These are phyloP conservation scores for Tetradesmus lagerheimii DNA, from an alignment of 139 green algal species.

Conservation along the genomic window DNA sequence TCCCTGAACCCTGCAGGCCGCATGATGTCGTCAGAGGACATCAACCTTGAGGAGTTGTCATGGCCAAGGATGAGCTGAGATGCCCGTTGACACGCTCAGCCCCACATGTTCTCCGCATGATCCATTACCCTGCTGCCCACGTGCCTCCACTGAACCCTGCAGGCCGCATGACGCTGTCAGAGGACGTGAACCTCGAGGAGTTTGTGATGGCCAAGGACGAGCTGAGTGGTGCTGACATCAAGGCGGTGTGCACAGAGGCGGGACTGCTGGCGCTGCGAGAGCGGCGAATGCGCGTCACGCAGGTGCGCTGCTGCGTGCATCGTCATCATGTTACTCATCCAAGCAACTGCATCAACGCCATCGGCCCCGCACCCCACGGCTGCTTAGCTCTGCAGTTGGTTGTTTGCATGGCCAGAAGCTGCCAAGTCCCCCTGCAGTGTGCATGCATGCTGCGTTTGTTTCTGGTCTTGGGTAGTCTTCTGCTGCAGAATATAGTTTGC, in stretches of 20 bases:
- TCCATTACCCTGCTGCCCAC: no score
- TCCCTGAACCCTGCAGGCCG: conserved; percentile 59
- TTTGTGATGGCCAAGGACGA: conserved; percentile 97
- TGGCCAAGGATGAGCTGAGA: conserved; percentile 95
- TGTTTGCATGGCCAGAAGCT: no score
- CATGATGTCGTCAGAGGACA: conserved; percentile 96
- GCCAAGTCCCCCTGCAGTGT: no score
- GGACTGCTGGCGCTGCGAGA: conserved; percentile 97
- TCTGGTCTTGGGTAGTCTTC: no score
- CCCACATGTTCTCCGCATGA: no score
- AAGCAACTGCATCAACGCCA: no score
- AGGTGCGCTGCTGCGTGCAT: conserved; percentile 42
- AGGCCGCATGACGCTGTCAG: conserved; percentile 89
- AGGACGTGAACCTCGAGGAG: conserved; percentile 99
- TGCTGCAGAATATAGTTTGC: no score
- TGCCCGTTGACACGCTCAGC: no score
- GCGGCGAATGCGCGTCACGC: conserved; percentile 95
- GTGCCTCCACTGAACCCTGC: conserved; percentile 51
- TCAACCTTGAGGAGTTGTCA: conserved; percentile 98
- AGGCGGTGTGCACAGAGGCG: conserved; percentile 99
- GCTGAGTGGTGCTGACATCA: conserved; percentile 98
- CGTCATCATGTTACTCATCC: no score
- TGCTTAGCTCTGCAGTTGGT: no score
- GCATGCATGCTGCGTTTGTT: no score
- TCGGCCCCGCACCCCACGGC: no score